Evolutionary conservation across 257 asterid species (phyloP), one percentile per base, ranked within the genome.

Genomic region (Schizonepeta tenuifolia): DNA sequence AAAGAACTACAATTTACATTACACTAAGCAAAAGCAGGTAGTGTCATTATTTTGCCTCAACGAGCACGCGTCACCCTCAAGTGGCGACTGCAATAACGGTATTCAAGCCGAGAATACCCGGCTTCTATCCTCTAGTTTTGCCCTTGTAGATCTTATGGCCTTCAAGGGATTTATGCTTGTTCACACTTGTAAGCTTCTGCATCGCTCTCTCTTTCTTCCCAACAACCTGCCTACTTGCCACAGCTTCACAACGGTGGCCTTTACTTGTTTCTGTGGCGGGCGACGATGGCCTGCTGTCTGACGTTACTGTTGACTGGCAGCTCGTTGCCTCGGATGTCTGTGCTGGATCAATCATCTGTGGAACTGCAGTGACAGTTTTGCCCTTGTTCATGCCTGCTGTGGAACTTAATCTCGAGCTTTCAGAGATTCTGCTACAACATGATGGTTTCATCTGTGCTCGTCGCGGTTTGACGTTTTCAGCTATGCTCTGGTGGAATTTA

Each of bases 241-340:
- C 36, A 4, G 7, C 36, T 31, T 31, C 36, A 31, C 7, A 31
- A 31, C 36, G 36, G 12, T 17, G 75, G 31, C 67, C 49, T 10
- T 67, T 66, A 50, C 74, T 60, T 71, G 24, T 75, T 44, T 70
- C 77, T 59, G 75, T 80, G 51, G 75, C 80, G 11, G 85, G 81
- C 60, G 87, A 79, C 3, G 83, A 74, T 10, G 79, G 75, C n/a
- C 69, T 78, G 82, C 86, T 82, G 49, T 79, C 88, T 5, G 85
- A 79, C 28, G 84, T 72, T 49, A 78, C 71, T 17, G 86, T 75
- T 64, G 84, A 83, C 44, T 47, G 81, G 75, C 86, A 79, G 76
- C 83, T 78, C 58, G 82, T 74, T 9, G 55, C 80, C 51, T 79
- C 88, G 0, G 83, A 83, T 49, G 65, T 75, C 36, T 36, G 79